Percentiles rank a stretch among this genome's conserved stretches.
Conservation (phyloP, 2,329 filamentous ascomycete species). For the Arthrocladium fulminans region DNA sequence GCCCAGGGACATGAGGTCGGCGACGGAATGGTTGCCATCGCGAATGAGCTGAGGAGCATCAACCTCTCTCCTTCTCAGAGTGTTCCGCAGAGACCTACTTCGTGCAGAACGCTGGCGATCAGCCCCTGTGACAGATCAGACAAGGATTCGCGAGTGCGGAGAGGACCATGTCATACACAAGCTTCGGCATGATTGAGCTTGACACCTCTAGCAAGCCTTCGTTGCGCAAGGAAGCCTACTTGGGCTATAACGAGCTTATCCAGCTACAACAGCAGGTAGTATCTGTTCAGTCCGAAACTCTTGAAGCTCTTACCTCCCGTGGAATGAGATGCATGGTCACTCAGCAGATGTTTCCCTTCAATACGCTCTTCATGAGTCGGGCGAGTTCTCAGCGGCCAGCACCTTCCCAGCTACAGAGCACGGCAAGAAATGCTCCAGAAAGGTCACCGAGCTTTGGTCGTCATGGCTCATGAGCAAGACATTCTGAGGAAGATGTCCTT, state of each 20-base stretch:
- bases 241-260: slow-evolving; percentile 95
- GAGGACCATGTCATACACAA: slow-evolving; percentile 44
- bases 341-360: no score
- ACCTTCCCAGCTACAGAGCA: no score
- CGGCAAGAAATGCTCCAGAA: no score
- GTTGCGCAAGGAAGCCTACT: slow-evolving; percentile 76
- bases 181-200: slow-evolving; percentile 87
- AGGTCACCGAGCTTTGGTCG: no score
- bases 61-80: neutral
- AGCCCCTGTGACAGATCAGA: slow-evolving; percentile 26
- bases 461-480: no score
- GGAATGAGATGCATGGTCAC: slow-evolving; percentile 37
- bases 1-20: slow-evolving; percentile 86
- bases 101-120: slow-evolving; percentile 82
- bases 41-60: slow-evolving; percentile 62
- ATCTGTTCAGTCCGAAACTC: neutral
- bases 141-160: neutral
- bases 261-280: slow-evolving; percentile 47
- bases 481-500: no score
- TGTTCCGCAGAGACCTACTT: slow-evolving; percentile 42
- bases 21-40: slow-evolving; percentile 86
- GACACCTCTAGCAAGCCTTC: slow-evolving; percentile 76
- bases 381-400: no score
- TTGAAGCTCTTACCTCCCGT: slow-evolving; percentile 32
- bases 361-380: no score